Evolutionary conservation across 2,329 filamentous ascomycete genomes (phyloP), one percentile per base, ranked within the genome.

Genomic region (Didymosphaeria variabile): DNA sequence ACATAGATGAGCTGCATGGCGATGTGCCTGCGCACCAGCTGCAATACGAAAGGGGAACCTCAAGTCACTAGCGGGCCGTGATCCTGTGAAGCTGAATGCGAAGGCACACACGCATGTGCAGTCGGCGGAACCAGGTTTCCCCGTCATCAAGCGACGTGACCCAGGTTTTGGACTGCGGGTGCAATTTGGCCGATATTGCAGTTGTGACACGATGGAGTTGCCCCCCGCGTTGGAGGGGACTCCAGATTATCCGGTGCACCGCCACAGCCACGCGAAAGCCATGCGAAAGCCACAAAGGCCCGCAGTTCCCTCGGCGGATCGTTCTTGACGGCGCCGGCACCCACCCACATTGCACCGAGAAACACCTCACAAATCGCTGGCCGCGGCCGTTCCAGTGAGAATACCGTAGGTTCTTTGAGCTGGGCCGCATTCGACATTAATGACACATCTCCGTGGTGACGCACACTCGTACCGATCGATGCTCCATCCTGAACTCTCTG

Each of bases 141-240:
- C 49, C 55, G 23, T 52, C 47, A 13, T 44, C 38, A 50, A 31
- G 56, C 29, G 46, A 51, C 23, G 21, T 42, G 17, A 50, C 58
- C 60, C 60, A 53, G 57, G 60, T 32, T 54, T 44, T 52, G n/a
- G 29, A 42, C 45, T 52, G 57, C 50, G 52, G 38, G 51, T 36
- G 52, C 52, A 53, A 61, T 61, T 38, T 61, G 42, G 40, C 10
- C 38, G 55, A 61, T 61, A 61, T 61, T 57, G 47, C 57, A 23
- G 26, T 29, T 34, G 55, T 26, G 34, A 54, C 23, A n/a, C 36
- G 40, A 31, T 55, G n/a, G 26, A 46, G 21, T 45, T 15, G n/a
- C 36, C 40, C 42, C 26, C 42, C 42, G 53, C 53, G 42, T 38
- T 55, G n/a, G 29, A 31, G 15, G 9, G 12, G n/a, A n/a, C n/a